phyloP scores from a whole-genome alignment of 2,329 filamentous ascomycete genomes.

The Metarhizium brunneum region DNA sequence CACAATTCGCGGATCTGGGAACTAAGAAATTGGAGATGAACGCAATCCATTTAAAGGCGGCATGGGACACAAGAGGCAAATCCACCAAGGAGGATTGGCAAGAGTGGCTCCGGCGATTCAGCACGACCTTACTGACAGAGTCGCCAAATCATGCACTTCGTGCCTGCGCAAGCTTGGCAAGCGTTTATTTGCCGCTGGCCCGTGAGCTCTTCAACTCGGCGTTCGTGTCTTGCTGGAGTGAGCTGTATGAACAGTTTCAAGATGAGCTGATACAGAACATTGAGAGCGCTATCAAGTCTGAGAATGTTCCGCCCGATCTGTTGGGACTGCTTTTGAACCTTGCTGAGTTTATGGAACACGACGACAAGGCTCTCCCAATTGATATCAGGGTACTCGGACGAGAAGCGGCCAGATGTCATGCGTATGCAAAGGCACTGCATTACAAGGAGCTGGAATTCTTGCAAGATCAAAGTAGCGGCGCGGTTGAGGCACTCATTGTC shows the following conservation, averaged over 20 bases:
- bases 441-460: slow-evolving; percentile 99
- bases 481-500: slow-evolving; percentile 93
- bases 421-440: slow-evolving; percentile 94
- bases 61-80: slow-evolving; percentile 95
- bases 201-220: slow-evolving; percentile 96
- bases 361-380: slow-evolving; percentile 95
- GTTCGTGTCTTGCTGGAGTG: slow-evolving; percentile 98
- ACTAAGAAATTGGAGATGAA: slow-evolving; percentile 96
- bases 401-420: slow-evolving; percentile 93
- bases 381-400: slow-evolving; percentile 91
- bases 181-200: slow-evolving; percentile 83
- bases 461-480: slow-evolving; percentile 90
- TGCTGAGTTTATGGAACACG: slow-evolving; percentile 99
- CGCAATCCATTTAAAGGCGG: slow-evolving; percentile 90
- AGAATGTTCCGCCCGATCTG: slow-evolving; percentile 92
- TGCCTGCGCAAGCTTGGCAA: slow-evolving; percentile 85
- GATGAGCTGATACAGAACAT: slow-evolving; percentile 94
- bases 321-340: slow-evolving; percentile 89
- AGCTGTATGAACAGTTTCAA: slow-evolving; percentile 93
- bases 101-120: slow-evolving; percentile 96
- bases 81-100: slow-evolving; percentile 99
- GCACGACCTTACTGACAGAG: slow-evolving; percentile 87
- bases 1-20: slow-evolving; percentile 70
- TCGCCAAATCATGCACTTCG: slow-evolving; percentile 92
- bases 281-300: slow-evolving; percentile 88